Conservation (phyloP, 192 early-diverging fungal species). For the Podila horticola region DNA sequence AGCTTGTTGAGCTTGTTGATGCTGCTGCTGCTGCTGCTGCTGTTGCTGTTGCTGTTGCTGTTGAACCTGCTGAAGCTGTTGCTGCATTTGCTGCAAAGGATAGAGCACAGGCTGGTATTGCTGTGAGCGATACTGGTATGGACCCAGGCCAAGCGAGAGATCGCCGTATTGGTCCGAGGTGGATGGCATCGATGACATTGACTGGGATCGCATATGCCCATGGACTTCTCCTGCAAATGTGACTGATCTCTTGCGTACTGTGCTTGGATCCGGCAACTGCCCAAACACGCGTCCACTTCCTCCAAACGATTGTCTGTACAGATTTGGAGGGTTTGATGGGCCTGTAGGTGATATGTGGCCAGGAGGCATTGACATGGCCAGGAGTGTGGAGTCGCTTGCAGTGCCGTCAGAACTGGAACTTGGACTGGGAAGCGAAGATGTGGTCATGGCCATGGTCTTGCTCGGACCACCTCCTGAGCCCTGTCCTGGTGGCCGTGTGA, state of each 20-base stretch:
- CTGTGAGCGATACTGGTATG: slow-evolving; percentile 7
- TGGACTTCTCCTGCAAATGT: slow-evolving; percentile 45
- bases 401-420: background rate
- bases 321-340: background rate
- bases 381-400: background rate
- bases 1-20: slow-evolving; percentile 4
- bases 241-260: slow-evolving; percentile 40
- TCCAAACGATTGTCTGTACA: background rate
- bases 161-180: slow-evolving; percentile 12
- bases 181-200: slow-evolving; percentile 43
- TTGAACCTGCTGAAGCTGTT: slow-evolving; percentile 15
- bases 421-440: background rate
- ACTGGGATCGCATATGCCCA: slow-evolving; percentile 46
- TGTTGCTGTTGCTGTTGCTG: slow-evolving; percentile 12
- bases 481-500: too few species aligned
- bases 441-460: too few species aligned
- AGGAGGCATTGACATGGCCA: background rate
- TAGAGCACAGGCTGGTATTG: background rate
- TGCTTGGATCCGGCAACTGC: slow-evolving; percentile 20
- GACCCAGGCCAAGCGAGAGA: slow-evolving; percentile 25
- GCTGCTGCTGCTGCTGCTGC: slow-evolving; percentile 7
- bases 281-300: slow-evolving; percentile 4
- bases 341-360: background rate
- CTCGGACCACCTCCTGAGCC: too few species aligned
- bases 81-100: slow-evolving; percentile 19